These are phyloP conservation scores for Pythium oligandrum DNA, from an alignment of 352 stramenopile genomes.

Conservation along the genomic window DNA sequence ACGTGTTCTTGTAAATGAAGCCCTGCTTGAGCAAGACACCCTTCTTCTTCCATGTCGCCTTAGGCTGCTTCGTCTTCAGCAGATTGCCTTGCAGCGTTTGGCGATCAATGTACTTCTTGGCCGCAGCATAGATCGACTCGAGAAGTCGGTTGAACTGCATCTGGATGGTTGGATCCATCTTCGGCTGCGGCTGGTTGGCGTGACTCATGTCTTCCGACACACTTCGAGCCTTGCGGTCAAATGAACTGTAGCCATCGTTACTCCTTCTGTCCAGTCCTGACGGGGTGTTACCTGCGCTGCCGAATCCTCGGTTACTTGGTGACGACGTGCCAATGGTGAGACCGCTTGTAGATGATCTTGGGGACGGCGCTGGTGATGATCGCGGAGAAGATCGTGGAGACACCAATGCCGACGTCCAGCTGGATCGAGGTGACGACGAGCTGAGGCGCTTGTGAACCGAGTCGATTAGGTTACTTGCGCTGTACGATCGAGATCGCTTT, in stretches of 20 bases:
- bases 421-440: slow-evolving; percentile 41
- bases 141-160: slow-evolving; percentile 77
- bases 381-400: slow-evolving; percentile 59
- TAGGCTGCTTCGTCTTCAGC: slow-evolving; percentile 50
- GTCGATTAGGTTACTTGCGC: slow-evolving; percentile 79
- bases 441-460: slow-evolving; percentile 77
- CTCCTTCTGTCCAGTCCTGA: slow-evolving; percentile 40
- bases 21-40: slow-evolving; percentile 82
- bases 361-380: slow-evolving; percentile 53
- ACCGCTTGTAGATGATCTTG: slow-evolving; percentile 29
- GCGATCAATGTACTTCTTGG: slow-evolving; percentile 81
- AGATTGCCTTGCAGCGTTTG: slow-evolving; percentile 61
- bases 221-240: slow-evolving; percentile 64
- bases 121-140: slow-evolving; percentile 80
- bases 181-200: slow-evolving; percentile 47
- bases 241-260: slow-evolving; percentile 41
- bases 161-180: slow-evolving; percentile 86
- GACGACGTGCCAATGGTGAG: slow-evolving; percentile 78
- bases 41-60: slow-evolving; percentile 89
- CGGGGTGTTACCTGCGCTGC: slow-evolving; percentile 59
- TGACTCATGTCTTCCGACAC: slow-evolving; percentile 80
- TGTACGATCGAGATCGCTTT: slow-evolving; percentile 73
- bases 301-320: slow-evolving; percentile 55
- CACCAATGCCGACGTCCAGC: slow-evolving; percentile 8
- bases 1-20: slow-evolving; percentile 90